A percentile compares a stretch with the other conserved stretches of the same genome.
These are phyloP conservation scores for Gomphus bonarii DNA, from an alignment of 1,284 basidiomycete species.

Conservation along the genomic window DNA sequence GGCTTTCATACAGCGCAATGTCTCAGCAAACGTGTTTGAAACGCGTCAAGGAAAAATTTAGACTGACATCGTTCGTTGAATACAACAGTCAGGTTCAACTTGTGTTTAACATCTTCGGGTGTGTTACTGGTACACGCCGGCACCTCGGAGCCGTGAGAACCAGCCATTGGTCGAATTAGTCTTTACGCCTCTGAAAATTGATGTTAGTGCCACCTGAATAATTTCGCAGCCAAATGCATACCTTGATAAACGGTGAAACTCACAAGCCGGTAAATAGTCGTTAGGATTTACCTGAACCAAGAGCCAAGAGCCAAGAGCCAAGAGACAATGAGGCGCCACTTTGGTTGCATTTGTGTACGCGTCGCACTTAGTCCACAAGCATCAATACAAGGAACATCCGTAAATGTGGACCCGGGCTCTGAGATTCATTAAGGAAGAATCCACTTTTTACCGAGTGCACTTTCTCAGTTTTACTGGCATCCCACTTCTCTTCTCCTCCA, in stretches of 20 bases:
- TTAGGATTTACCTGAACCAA: background rate
- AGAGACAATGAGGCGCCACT: background rate
- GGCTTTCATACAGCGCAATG: constrained; percentile 24
- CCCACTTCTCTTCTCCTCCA: constrained; percentile 43
- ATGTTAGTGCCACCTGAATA: background rate
- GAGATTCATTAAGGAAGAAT: constrained; percentile 20
- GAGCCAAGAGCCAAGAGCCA: too few relatives aligned
- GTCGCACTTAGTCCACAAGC: background rate
- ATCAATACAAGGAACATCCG: background rate
- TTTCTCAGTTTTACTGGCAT: constrained; percentile 45
- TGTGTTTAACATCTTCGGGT: constrained; percentile 56
- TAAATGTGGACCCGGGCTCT: background rate
- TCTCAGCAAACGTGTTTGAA: constrained; percentile 2
- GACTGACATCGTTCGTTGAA: constrained; percentile 38
- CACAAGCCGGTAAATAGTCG: background rate
- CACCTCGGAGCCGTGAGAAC: too few relatives aligned
- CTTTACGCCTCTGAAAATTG: background rate
- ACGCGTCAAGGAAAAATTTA: background rate
- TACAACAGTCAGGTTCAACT: constrained; percentile 44
- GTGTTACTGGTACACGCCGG: constrained; percentile 29
- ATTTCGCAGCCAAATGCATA: background rate
- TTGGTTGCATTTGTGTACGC: background rate
- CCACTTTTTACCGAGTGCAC: constrained; percentile 46
- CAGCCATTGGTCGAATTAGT: background rate
- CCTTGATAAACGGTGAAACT: background rate